Evolutionary conservation across 331 rosid genomes (phyloP).

Genomic region (Quercus lobata): DNA sequence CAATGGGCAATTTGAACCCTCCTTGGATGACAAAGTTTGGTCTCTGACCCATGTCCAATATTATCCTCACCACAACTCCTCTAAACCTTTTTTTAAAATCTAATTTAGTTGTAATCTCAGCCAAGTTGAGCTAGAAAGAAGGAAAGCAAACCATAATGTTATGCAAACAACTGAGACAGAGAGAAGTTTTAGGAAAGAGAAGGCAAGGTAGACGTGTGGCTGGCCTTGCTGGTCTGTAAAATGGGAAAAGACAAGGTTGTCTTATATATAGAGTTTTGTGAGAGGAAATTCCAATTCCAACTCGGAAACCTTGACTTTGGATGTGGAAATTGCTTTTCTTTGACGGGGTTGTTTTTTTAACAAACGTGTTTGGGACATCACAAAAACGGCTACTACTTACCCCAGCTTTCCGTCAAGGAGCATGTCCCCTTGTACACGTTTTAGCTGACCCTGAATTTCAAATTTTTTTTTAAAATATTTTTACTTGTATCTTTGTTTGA

Average conservation of each 20-base stretch:
- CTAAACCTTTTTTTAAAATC: background rate
- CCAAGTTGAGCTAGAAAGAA: background rate
- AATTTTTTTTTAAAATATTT: background rate
- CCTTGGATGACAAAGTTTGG: background rate
- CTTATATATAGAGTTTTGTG: constrained; percentile 2
- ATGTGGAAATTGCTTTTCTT: background rate
- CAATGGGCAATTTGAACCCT: constrained; percentile 43
- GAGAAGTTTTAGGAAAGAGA: background rate
- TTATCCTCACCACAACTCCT: background rate
- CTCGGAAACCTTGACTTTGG: constrained; percentile 14
- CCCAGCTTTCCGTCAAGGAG: constrained; percentile 24
- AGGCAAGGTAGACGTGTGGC: background rate
- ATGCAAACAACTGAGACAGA: background rate
- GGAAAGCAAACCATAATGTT: background rate
- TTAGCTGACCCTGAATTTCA: background rate
- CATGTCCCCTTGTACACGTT: constrained; percentile 26
- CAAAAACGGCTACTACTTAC: constrained; percentile 6
- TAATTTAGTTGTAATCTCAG: background rate
- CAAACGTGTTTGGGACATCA: constrained; percentile 22
- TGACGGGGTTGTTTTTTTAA: constrained; percentile 18
- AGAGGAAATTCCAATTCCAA: constrained; percentile 3
- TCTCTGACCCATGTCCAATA: background rate
- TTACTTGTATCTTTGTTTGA: no score
- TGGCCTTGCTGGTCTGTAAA: background rate
- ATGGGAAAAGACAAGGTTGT: background rate